Base-by-base conservation (phyloP, 108 stramenopile species). In the Parietichytrium sp. region DNA sequence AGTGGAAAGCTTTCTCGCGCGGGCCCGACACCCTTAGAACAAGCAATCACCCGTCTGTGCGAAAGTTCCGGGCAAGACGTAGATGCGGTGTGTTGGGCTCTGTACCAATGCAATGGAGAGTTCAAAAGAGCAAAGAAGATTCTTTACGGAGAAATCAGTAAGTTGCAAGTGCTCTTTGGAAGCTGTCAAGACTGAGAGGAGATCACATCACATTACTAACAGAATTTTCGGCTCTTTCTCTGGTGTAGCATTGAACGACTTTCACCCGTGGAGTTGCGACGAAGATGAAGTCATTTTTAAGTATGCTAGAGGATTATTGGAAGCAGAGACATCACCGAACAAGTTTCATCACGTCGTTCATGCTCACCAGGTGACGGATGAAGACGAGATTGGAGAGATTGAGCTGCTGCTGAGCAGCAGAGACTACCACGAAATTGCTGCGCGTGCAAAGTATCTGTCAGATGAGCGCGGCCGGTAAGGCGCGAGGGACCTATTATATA, bases 191-290 rank as follows among this genome's bases (percentile, higher is more conserved):
- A n/a, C n/a, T n/a, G n/a, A n/a, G n/a, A n/a, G n/a, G n/a, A n/a
- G n/a, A n/a, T n/a, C n/a, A n/a, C n/a, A n/a, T n/a, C n/a, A n/a
- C n/a, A n/a, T n/a, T n/a, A n/a, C n/a, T n/a, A n/a, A n/a, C n/a
- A n/a, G n/a, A n/a, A n/a, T n/a, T n/a, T n/a, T n/a, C n/a, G n/a
- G n/a, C n/a, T n/a, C n/a, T n/a, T n/a, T n/a, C n/a, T n/a, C n/a
- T n/a, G n/a, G n/a, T n/a, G n/a, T n/a, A n/a, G n/a, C n/a, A n/a
- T 25, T 45, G 29, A 33, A 33, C 61, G 61, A 72, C 61, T 72
- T 72, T 72, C 0, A 10, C 0, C 29, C 61, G n/a, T 72, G 61
- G 61, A n/a, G 6, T 1, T 6, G 10, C n/a, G 61, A 72, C 1
- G 61, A 72, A 42, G 61, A 72, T 20, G 38, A 72, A 42, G 38